Evolutionary conservation across 2,329 filamentous ascomycete genomes (phyloP).

Genomic region (Venturia nashicola): DNA sequence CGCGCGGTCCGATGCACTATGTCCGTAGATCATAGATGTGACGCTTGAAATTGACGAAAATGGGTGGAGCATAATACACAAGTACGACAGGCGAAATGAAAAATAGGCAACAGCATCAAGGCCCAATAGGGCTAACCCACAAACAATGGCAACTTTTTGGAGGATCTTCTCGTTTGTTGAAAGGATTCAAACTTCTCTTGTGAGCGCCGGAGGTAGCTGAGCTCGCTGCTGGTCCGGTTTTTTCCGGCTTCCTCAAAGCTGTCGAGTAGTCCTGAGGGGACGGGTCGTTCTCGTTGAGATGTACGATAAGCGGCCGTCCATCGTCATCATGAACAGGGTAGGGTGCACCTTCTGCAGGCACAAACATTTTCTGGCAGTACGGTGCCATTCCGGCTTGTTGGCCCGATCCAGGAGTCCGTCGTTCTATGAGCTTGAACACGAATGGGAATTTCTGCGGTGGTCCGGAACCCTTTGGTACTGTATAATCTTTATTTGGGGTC

Average conservation of each 20-base stretch:
- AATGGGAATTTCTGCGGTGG: conserved; percentile 35
- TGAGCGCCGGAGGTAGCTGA: not conserved
- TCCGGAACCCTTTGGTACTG: not conserved
- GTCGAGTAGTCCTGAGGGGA: conserved; percentile 17
- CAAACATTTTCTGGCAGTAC: conserved; percentile 54
- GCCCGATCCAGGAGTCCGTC: conserved; percentile 33
- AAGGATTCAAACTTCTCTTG: not conserved
- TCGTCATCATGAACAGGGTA: conserved; percentile 22
- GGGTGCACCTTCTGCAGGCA: conserved; percentile 39
- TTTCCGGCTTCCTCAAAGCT: not conserved
- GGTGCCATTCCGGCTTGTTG: conserved; percentile 27
- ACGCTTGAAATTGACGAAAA: not conserved
- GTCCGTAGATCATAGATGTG: not conserved
- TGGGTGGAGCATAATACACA: not conserved
- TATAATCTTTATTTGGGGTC: not conserved
- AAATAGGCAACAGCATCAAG: not conserved
- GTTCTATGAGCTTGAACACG: conserved; percentile 54
- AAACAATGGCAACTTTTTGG: conserved; percentile 10
- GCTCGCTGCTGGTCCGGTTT: not conserved
- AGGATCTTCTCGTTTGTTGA: conserved; percentile 8
- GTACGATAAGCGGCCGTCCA: conserved; percentile 24
- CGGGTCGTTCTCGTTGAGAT: conserved; percentile 30
- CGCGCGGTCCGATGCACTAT: not conserved
- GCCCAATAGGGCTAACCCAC: conserved; percentile 4
- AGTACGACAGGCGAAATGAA: not conserved